These are phyloP conservation scores for Diplodia corticola DNA, from an alignment of 2,329 filamentous ascomycete species.

Conservation along the genomic window DNA sequence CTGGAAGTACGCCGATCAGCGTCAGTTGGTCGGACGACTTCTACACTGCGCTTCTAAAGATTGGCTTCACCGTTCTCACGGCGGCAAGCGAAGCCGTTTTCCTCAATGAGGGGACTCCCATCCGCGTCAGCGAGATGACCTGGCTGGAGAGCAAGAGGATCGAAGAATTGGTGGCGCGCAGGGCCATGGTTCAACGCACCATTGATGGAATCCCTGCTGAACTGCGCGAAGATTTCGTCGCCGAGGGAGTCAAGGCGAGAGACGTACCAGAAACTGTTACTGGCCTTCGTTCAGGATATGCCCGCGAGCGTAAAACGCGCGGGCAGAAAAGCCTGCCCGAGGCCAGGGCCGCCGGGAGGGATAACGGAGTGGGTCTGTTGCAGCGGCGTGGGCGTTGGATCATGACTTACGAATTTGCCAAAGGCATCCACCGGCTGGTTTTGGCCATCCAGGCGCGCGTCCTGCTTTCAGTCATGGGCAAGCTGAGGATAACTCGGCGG, in stretches of 20 bases:
- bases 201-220: slow-evolving; percentile 44
- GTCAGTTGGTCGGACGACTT: slow-evolving; percentile 91
- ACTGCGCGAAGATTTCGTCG: slow-evolving; percentile 44
- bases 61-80: slow-evolving; percentile 84
- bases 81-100: slow-evolving; percentile 96
- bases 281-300: slow-evolving; percentile 55
- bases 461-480: slow-evolving; percentile 55
- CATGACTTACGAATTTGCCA: slow-evolving; percentile 72
- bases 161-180: slow-evolving; percentile 66
- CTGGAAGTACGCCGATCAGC: slow-evolving; percentile 63
- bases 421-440: slow-evolving; percentile 69
- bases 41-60: slow-evolving; percentile 83
- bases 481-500: slow-evolving; percentile 60
- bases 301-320: slow-evolving; percentile 66
- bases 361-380: slow-evolving; percentile 72
- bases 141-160: slow-evolving; percentile 91
- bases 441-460: slow-evolving; percentile 59
- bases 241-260: slow-evolving; percentile 36
- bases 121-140: slow-evolving; percentile 73
- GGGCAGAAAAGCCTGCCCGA: slow-evolving; percentile 45
- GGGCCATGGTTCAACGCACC: slow-evolving; percentile 41
- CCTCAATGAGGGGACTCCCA: slow-evolving; percentile 79
- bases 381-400: slow-evolving; percentile 79
- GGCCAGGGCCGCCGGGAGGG: slow-evolving; percentile 35
- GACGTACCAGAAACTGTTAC: slow-evolving; percentile 37